phyloP scores from a whole-genome alignment of 1,139 yeast genomes.

The Meyerozyma sp. region DNA sequence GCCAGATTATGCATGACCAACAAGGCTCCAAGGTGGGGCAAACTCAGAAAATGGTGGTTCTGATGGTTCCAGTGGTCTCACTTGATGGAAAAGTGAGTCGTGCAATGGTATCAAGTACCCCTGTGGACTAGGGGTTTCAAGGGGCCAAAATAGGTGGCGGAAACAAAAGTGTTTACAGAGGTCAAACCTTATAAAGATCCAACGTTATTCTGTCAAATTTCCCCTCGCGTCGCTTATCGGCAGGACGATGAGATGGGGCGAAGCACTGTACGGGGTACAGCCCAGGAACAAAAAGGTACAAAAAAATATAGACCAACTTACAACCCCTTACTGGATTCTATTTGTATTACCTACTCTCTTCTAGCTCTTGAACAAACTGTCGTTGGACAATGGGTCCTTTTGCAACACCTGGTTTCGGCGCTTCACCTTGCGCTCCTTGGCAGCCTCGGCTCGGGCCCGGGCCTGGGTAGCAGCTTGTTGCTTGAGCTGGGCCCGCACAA shows the following conservation, averaged over 20 bases:
- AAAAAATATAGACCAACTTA: too few species aligned
- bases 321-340: too few species aligned
- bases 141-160: neutral
- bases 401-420: conserved; percentile 71
- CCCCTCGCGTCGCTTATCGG: neutral
- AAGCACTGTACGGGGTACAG: too few species aligned
- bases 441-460: conserved; percentile 71
- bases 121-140: neutral
- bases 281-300: too few species aligned
- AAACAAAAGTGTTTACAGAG: neutral
- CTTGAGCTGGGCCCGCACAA: conserved; percentile 83
- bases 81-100: too few species aligned
- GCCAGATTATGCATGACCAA: neutral
- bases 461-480: conserved; percentile 82
- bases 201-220: neutral
- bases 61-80: too few species aligned
- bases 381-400: conserved; percentile 82
- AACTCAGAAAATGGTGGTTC: too few species aligned
- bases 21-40: too few species aligned
- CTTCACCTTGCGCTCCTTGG: conserved; percentile 68
- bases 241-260: neutral
- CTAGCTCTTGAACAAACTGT: conserved; percentile 57
- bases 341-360: neutral
- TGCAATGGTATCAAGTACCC: too few species aligned
- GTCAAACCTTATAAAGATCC: neutral